phyloP scores from a whole-genome alignment of 108 stramenopile genomes.

The Nannochloropsis oceanica region DNA sequence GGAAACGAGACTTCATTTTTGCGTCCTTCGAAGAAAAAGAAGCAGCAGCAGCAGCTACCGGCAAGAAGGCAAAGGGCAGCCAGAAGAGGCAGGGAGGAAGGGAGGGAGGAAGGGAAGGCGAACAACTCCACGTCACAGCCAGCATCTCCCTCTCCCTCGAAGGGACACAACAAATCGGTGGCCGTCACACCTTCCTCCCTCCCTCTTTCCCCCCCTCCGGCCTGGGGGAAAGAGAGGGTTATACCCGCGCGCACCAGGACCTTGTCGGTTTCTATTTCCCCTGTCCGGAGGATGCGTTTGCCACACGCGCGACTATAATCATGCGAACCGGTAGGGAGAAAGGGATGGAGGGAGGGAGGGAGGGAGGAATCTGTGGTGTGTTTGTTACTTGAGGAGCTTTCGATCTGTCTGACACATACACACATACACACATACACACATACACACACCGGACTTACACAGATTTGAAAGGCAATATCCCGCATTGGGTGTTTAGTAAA shows the following conservation, averaged over 20 bases:
- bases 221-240: not conserved
- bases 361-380: not conserved
- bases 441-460: not conserved
- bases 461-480: not conserved
- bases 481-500: not conserved
- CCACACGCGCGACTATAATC: not conserved
- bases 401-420: no score
- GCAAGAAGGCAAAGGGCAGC: not conserved
- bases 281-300: not conserved
- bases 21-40: not conserved
- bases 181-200: no score
- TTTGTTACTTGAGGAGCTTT: no score
- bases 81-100: not conserved
- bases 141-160: not conserved
- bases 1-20: not conserved
- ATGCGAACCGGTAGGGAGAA: not conserved
- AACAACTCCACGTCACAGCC: not conserved
- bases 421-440: no score
- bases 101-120: not conserved
- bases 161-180: not conserved
- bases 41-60: not conserved
- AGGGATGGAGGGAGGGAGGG: not conserved
- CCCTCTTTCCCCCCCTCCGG: not conserved
- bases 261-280: not conserved
- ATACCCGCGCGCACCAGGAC: not conserved